A percentile compares a stretch with the other conserved stretches of the same genome.
Evolutionary conservation across 345 rosid species (phyloP).

Genomic region (Syzygium jambos): DNA sequence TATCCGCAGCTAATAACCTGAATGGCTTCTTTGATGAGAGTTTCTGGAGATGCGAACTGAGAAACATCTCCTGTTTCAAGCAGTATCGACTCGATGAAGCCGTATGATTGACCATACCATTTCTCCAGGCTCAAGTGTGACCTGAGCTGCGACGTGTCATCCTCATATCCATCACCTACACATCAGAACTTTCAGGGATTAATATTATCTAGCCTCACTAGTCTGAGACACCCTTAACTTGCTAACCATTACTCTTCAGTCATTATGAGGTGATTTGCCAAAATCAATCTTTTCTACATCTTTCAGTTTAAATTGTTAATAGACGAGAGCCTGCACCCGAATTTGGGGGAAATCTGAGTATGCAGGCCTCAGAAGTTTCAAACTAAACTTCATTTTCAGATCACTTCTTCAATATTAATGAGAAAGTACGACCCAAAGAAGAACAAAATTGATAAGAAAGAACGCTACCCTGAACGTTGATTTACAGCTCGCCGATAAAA

Average conservation of each 20-base stretch:
- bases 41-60: not conserved
- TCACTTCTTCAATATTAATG: not conserved
- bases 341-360: not conserved
- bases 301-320: not conserved
- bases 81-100: slow-evolving; percentile 7
- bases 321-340: not conserved
- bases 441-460: not conserved
- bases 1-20: slow-evolving; percentile 19
- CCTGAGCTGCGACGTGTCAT: not conserved
- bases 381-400: not conserved
- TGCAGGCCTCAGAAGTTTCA: not conserved
- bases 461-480: not conserved
- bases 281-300: not conserved
- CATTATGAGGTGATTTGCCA: not conserved
- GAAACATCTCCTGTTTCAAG: slow-evolving; percentile 1
- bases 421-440: not conserved
- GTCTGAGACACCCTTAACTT: not conserved
- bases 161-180: not conserved
- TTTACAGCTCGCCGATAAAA: not conserved
- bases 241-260: not conserved
- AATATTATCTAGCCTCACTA: not conserved
- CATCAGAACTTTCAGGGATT: not conserved
- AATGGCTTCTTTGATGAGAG: slow-evolving; percentile 13
- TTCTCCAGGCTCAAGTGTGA: slow-evolving; percentile 4
- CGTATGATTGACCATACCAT: slow-evolving; percentile 1